Conservation (phyloP, 805 yeast species). For the Candida ulmi region DNA sequence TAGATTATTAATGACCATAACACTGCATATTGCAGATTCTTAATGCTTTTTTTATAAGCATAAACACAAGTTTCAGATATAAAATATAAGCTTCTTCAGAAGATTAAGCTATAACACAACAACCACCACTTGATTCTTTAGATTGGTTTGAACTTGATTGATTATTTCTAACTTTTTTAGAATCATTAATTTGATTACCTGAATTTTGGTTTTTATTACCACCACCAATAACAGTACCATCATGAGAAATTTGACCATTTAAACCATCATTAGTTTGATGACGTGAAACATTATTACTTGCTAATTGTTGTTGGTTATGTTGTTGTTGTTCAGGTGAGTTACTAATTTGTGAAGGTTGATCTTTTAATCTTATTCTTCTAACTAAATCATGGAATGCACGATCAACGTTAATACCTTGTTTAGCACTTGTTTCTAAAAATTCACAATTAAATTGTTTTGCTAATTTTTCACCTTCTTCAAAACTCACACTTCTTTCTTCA, state of each 20-base stretch:
- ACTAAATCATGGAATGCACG: conserved; percentile 72
- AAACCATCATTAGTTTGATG: background rate
- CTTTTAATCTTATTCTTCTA: conserved; percentile 40
- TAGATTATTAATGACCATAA: background rate
- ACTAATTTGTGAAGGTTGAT: conserved; percentile 4
- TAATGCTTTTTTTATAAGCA: too few species aligned
- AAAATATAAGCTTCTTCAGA: too few species aligned
- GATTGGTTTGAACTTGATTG: background rate
- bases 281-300: background rate
- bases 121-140: conserved; percentile 27
- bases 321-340: background rate
- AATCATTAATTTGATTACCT: background rate
- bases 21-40: too few species aligned
- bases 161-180: background rate
- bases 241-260: background rate
- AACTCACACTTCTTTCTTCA: conserved; percentile 66
- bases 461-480: conserved; percentile 55
- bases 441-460: conserved; percentile 64
- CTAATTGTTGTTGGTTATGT: too few species aligned
- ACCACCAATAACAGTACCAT: background rate
- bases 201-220: background rate
- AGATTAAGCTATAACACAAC: conserved; percentile 27
- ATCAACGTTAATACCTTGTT: conserved; percentile 85
- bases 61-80: too few species aligned
- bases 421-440: conserved; percentile 91